Evolutionary conservation across 768 basidiomycete species (phyloP).

Genomic region (Phaffia australis): DNA sequence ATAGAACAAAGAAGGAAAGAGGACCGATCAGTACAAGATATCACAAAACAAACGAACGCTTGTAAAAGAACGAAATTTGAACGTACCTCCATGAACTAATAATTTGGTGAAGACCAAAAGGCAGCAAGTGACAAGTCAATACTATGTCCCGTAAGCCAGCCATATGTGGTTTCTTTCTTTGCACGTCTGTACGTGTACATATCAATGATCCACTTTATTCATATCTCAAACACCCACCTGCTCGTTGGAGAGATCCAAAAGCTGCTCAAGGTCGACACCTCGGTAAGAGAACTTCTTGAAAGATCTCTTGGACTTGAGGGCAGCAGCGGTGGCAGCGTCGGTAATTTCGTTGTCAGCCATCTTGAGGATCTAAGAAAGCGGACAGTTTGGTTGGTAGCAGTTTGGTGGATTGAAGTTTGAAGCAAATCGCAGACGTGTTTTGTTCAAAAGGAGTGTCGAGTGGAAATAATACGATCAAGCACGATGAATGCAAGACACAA

Average conservation of each 20-base stretch:
- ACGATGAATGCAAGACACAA: no score
- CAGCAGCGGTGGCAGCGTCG: conserved; percentile 86
- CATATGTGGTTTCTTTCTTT: background rate
- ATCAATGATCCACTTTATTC: background rate
- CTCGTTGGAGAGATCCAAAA: conserved; percentile 90
- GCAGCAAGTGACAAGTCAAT: background rate
- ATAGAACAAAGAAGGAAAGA: background rate
- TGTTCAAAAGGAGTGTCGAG: no score
- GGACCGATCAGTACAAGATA: background rate
- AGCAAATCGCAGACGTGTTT: no score
- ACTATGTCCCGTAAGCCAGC: background rate
- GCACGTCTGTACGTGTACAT: background rate
- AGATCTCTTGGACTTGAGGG: conserved; percentile 95
- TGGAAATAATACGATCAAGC: no score
- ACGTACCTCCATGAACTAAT: conserved; percentile 68
- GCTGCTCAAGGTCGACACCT: conserved; percentile 94
- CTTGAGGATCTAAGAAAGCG: conserved; percentile 9
- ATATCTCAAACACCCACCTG: conserved; percentile 21
- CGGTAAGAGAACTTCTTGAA: conserved; percentile 99
- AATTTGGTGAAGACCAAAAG: background rate
- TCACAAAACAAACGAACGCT: background rate
- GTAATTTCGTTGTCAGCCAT: conserved; percentile 75
- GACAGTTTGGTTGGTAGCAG: background rate
- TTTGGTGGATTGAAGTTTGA: no score
- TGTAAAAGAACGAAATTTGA: conserved; percentile 8